Base-by-base conservation (phyloP, 2,329 filamentous ascomycete species). In the Saccharata proteae region DNA sequence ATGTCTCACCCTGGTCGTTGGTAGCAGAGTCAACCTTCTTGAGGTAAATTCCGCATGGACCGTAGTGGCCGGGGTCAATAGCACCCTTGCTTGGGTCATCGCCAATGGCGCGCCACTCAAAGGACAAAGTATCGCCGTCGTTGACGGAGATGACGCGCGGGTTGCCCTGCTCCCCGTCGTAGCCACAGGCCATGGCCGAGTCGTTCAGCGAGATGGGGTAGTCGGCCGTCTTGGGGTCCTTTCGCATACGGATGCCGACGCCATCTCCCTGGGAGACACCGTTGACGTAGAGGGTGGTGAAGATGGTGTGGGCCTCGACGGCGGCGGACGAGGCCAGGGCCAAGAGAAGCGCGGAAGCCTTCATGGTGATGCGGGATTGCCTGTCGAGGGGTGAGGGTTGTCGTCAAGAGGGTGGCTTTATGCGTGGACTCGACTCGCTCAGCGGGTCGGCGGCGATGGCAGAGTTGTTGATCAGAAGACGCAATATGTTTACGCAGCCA, bases 41-140 rank as follows among this genome's bases (percentile, higher is more conserved):
- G 57, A 82, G 61, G 54, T 84, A 85, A 15, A 84, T 69, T 16
- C 77, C 69, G 46, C 78, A 81, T 29, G 80, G 77, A 0, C 80
- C 80, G 49, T 71, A 67, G 54, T 78, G 76, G 19, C 65, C 67
- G 9, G 48, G 45, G 47, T 77, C 77, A 36, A 84, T 67, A 35
- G 64, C 56, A 14, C 69, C 68, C 3, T 67, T 62, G 19, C 62
- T 47, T 16, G 62, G 54, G 26, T 63, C 67, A 47, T 76, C 63
- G 26, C 77, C 64, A 54, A 64, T 74, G 35, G 64, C 55, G 36
- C 76, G 74, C 59, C 73, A 81, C 47, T 79, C 66, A 44, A 84
- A 79, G 10, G 71, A 76, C 35, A 82, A 55, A 13, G 63, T 67
- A 16, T 67, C 59, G 28, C 69, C 71, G 4, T 69, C 64, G 5